These are phyloP conservation scores for Fusarium annulatum DNA, from an alignment of 2,329 filamentous ascomycete species.

Conservation along the genomic window DNA sequence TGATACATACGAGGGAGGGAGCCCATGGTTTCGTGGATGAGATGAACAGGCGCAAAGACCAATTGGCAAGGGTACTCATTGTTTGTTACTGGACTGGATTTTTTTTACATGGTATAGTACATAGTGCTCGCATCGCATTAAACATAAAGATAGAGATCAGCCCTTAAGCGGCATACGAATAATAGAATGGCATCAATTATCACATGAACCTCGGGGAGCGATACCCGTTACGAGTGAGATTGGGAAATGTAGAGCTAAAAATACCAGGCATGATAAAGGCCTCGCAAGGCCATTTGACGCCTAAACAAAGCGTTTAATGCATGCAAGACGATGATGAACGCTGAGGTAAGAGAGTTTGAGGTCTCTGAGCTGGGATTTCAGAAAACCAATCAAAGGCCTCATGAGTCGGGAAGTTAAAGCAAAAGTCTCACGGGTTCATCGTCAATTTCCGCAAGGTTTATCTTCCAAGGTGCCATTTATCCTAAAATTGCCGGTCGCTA, in stretches of 20 bases:
- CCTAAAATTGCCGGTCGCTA: neutral
- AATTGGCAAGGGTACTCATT: neutral
- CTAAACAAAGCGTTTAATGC: neutral
- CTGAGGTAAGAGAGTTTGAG: neutral
- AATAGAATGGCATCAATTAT: constrained; percentile 24
- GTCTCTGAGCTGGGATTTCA: neutral
- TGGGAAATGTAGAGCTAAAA: neutral
- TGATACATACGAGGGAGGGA: neutral
- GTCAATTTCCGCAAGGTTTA: neutral
- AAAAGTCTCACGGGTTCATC: neutral
- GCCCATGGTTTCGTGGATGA: constrained; percentile 4
- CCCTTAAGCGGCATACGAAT: neutral
- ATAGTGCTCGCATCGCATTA: constrained; percentile 19
- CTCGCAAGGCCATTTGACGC: neutral
- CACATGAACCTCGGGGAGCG: neutral
- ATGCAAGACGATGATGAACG: neutral
- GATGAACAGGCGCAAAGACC: constrained; percentile 7
- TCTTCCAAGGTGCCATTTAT: neutral
- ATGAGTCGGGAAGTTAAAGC: neutral
- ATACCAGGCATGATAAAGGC: neutral
- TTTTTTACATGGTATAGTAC: constrained; percentile 13
- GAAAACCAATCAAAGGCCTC: neutral
- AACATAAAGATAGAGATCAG: constrained; percentile 16
- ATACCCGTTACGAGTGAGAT: neutral
- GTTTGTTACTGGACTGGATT: neutral